These are phyloP conservation scores for Aspergillus pseudonomiae DNA, from an alignment of 2,329 filamentous ascomycete species.

Conservation along the genomic window DNA sequence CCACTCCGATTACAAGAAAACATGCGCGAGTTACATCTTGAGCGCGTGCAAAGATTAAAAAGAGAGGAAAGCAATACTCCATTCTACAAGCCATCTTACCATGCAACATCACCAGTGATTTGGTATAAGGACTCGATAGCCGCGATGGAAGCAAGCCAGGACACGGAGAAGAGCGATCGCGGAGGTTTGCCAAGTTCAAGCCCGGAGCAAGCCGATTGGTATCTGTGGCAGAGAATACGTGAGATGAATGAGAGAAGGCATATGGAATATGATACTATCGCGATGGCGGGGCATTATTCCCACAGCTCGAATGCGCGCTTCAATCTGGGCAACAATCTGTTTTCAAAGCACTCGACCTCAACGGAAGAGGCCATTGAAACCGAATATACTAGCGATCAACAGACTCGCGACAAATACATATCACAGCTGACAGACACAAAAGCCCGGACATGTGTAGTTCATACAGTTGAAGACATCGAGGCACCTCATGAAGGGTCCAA, in stretches of 20 bases:
- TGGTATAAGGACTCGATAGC: constrained; percentile 22
- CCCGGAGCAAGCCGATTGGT: neutral
- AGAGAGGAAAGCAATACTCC: constrained; percentile 14
- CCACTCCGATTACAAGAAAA: constrained; percentile 28
- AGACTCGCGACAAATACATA: neutral
- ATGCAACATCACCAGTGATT: constrained; percentile 10
- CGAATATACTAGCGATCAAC: neutral
- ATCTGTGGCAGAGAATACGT: neutral
- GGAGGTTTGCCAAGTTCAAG: neutral
- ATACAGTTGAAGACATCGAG: neutral
- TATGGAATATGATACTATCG: neutral
- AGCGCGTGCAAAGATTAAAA: constrained; percentile 23
- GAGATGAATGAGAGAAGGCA: too few species aligned
- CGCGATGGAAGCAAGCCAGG: constrained; percentile 9
- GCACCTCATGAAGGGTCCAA: neutral
- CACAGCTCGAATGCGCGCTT: neutral
- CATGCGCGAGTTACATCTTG: constrained; percentile 32
- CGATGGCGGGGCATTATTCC: neutral
- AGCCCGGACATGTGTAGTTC: constrained; percentile 1
- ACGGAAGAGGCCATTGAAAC: neutral
- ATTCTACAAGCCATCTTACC: neutral
- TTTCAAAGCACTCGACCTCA: neutral
- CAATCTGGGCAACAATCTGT: neutral
- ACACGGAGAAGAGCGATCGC: constrained; percentile 1
- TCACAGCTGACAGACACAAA: neutral